Evolutionary conservation across 139 green algal species (phyloP).

Genomic region (Yamagishiella unicocca): DNA sequence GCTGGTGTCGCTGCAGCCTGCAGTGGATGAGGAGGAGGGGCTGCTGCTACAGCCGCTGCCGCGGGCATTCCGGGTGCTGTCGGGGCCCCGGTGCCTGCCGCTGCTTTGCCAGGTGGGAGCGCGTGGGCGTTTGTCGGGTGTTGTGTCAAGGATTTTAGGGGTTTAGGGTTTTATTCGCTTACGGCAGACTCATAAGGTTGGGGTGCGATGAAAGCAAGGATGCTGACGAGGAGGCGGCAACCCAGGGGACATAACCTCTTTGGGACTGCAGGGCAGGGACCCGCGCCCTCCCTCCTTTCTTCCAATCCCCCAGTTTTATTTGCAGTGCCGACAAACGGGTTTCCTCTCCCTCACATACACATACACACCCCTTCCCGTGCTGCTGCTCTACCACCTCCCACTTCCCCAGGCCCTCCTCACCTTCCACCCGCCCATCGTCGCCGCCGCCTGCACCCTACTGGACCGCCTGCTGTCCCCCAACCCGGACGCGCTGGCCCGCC

Average conservation of each 20-base stretch:
- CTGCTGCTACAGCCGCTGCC: conserved; percentile 84
- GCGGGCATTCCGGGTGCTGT: conserved; percentile 76
- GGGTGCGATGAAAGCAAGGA: too few relatives aligned
- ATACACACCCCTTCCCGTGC: background rate
- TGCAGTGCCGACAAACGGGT: background rate
- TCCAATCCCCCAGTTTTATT: background rate
- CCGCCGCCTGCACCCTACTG: conserved; percentile 73
- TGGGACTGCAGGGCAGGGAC: too few relatives aligned
- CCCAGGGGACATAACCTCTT: too few relatives aligned
- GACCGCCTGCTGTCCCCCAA: conserved; percentile 74
- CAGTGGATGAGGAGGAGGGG: conserved; percentile 60
- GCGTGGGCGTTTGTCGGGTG: too few relatives aligned
- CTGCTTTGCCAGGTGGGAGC: conserved; percentile 79
- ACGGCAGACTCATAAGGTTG: too few relatives aligned
- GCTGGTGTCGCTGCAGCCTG: conserved; percentile 76
- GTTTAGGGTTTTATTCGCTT: too few relatives aligned
- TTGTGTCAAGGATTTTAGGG: too few relatives aligned
- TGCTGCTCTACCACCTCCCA: too few relatives aligned
- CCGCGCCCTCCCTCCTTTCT: background rate
- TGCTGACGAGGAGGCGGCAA: too few relatives aligned
- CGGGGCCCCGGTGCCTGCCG: conserved; percentile 78
- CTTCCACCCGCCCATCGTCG: conserved; percentile 85
- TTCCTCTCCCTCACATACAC: background rate
- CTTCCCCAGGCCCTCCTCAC: conserved; percentile 85
- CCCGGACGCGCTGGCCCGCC: conserved; percentile 67